A percentile compares a stretch with the other conserved stretches of the same genome.
These are phyloP conservation scores for Starmerella ratchasimensis DNA, from an alignment of 805 yeast genomes.

Conservation along the genomic window DNA sequence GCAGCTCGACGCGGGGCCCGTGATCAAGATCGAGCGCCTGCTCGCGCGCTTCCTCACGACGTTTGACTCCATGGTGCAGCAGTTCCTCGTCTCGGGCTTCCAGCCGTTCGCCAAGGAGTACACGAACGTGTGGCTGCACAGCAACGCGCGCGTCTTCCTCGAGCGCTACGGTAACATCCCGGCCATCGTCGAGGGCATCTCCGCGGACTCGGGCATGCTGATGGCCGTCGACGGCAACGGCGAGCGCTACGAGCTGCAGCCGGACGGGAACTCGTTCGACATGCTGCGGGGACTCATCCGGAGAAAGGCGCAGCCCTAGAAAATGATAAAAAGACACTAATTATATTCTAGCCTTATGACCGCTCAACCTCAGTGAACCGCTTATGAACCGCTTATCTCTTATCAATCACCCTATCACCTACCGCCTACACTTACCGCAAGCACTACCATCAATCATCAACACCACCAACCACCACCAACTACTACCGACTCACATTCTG, in stretches of 20 bases:
- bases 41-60: conserved; percentile 55
- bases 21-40: conserved; percentile 35
- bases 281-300: conserved; percentile 78
- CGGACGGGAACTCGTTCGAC: conserved; percentile 96
- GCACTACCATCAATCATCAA: too few relatives aligned
- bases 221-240: conserved; percentile 53
- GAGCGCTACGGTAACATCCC: conserved; percentile 37
- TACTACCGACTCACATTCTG: too few relatives aligned
- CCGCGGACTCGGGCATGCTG: conserved; percentile 71
- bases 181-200: conserved; percentile 68
- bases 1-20: conserved; percentile 43
- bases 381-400: too few relatives aligned
- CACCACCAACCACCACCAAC: too few relatives aligned
- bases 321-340: too few relatives aligned
- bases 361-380: too few relatives aligned
- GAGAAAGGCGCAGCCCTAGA: neutral
- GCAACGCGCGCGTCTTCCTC: conserved; percentile 57
- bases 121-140: conserved; percentile 78
- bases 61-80: conserved; percentile 43
- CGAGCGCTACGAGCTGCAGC: conserved; percentile 57
- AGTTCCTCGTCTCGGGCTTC: conserved; percentile 53
- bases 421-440: too few relatives aligned
- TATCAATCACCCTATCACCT: too few relatives aligned
- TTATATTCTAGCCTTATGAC: too few relatives aligned
- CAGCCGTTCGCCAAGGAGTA: conserved; percentile 52